Conservation (phyloP, 225 moss, liverwort and hornwort genomes). For the Thuidium tamariscinum region DNA sequence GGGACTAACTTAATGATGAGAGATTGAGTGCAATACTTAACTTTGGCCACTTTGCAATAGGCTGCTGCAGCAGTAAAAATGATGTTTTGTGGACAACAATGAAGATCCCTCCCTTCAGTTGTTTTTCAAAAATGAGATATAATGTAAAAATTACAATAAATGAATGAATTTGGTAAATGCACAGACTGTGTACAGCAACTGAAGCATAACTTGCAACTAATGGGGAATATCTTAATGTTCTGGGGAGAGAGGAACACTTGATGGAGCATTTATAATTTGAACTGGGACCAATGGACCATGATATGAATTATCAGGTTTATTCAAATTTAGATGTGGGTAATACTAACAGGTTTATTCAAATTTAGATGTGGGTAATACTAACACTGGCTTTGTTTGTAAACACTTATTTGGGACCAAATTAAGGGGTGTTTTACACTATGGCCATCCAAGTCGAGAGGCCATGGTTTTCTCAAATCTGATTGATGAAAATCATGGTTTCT, state of each 20-base stretch:
- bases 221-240: too few species aligned
- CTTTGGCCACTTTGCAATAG: background rate
- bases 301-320: background rate
- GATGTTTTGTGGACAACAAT: background rate
- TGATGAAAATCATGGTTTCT: too few species aligned
- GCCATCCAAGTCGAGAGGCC: too few species aligned
- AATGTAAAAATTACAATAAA: background rate
- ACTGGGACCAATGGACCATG: fast-evolving
- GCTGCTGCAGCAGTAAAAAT: fast-evolving
- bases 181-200: background rate
- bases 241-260: fast-evolving
- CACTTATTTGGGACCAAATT: background rate
- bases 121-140: background rate
- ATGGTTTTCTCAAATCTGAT: too few species aligned
- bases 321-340: too few species aligned
- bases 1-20: background rate
- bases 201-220: background rate
- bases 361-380: too few species aligned
- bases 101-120: too few species aligned
- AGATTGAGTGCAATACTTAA: background rate
- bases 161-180: background rate
- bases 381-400: background rate
- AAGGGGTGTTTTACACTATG: too few species aligned
- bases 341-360: too few species aligned
- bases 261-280: background rate